These are phyloP conservation scores for Lasiosphaeria miniovina DNA, from an alignment of 495 filamentous ascomycete species.

Conservation along the genomic window DNA sequence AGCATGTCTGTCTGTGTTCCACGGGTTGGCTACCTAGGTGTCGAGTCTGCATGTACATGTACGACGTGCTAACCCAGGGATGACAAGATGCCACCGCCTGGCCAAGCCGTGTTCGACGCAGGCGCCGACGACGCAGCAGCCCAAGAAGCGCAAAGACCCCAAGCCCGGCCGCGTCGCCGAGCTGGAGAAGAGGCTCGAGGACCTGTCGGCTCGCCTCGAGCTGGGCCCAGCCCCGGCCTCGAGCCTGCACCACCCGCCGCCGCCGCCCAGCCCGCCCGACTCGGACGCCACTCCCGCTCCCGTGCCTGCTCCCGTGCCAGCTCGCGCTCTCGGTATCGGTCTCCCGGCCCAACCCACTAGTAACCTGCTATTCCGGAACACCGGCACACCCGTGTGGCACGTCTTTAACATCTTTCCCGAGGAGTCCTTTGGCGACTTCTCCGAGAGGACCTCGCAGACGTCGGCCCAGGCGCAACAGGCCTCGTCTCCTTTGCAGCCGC, in stretches of 20 bases:
- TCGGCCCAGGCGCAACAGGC: background rate
- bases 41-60: background rate
- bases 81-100: slow-evolving; percentile 29
- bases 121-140: slow-evolving; percentile 27
- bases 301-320: too few relatives aligned
- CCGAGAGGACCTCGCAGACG: background rate
- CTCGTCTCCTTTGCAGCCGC: background rate
- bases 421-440: background rate
- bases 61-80: background rate
- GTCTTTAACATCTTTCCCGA: too few relatives aligned
- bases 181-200: slow-evolving; percentile 31
- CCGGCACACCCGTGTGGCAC: too few relatives aligned
- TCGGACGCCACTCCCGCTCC: background rate
- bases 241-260: background rate
- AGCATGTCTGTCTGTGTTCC: background rate
- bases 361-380: too few relatives aligned
- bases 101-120: slow-evolving; percentile 29
- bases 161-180: slow-evolving; percentile 32
- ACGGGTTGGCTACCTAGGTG: background rate
- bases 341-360: too few relatives aligned
- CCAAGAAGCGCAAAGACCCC: slow-evolving; percentile 28
- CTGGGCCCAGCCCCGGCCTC: slow-evolving; percentile 6
- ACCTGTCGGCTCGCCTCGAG: slow-evolving; percentile 27
- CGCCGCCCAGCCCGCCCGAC: slow-evolving; percentile 13
- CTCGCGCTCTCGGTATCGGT: too few relatives aligned